A percentile compares a stretch with the other conserved stretches of the same genome.
These are phyloP conservation scores for Pythium rhizo-oryzae DNA, from an alignment of 352 stramenopile genomes.

Conservation along the genomic window DNA sequence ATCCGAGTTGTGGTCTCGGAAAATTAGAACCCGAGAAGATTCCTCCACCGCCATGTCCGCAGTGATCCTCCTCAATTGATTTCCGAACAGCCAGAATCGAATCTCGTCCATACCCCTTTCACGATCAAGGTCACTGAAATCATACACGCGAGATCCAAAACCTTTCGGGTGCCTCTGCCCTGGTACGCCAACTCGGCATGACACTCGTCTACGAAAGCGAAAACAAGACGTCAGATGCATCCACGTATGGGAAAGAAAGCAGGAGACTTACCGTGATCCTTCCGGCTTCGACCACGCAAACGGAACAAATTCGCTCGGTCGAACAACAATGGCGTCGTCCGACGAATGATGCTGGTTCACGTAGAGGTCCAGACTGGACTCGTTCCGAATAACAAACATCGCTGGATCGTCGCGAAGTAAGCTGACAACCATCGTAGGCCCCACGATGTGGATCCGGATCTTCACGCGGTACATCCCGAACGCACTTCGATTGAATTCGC, in stretches of 20 bases:
- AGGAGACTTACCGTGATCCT: slow-evolving; percentile 49
- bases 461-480: slow-evolving; percentile 68
- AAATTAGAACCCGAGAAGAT: slow-evolving; percentile 81
- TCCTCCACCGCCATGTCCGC: slow-evolving; percentile 80
- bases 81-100: slow-evolving; percentile 72
- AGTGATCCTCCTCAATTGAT: slow-evolving; percentile 63
- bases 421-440: slow-evolving; percentile 81
- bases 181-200: slow-evolving; percentile 59
- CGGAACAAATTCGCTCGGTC: slow-evolving; percentile 68
- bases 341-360: slow-evolving; percentile 73
- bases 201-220: slow-evolving; percentile 51
- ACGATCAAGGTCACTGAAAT: slow-evolving; percentile 84
- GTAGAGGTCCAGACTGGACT: slow-evolving; percentile 74
- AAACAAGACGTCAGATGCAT: slow-evolving; percentile 10
- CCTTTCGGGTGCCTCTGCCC: slow-evolving; percentile 56
- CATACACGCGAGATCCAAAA: slow-evolving; percentile 71
- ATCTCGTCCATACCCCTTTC: slow-evolving; percentile 75
- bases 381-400: slow-evolving; percentile 88
- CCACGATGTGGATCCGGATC: slow-evolving; percentile 77
- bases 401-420: slow-evolving; percentile 74
- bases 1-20: slow-evolving; percentile 65
- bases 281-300: slow-evolving; percentile 86
- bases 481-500: slow-evolving; percentile 43
- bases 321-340: slow-evolving; percentile 65
- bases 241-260: not conserved